phyloP scores from a whole-genome alignment of 2,329 filamentous ascomycete species.

The Didymella segeticola region DNA sequence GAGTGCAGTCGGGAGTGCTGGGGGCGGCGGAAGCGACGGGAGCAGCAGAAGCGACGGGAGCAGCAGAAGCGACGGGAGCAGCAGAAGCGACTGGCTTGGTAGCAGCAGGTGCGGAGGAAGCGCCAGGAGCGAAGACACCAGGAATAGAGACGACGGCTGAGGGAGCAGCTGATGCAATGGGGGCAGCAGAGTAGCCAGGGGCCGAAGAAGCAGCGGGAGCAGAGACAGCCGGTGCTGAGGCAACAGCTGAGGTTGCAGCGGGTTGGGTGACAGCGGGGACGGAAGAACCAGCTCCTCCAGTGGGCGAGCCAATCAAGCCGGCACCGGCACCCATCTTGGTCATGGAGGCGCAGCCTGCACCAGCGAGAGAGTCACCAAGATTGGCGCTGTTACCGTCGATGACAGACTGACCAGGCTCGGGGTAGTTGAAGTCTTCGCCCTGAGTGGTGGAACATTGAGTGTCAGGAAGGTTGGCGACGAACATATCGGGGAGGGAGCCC shows the following conservation, averaged over 20 bases:
- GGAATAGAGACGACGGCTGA: constrained; percentile 10
- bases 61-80: constrained; percentile 22
- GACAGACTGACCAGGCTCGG: constrained; percentile 66
- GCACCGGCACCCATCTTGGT: constrained; percentile 41
- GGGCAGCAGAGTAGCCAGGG: constrained; percentile 9
- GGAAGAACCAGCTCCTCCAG: constrained; percentile 11
- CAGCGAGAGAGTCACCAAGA: constrained; percentile 39
- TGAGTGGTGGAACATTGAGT: constrained; percentile 64
- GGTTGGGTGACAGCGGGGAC: constrained; percentile 10
- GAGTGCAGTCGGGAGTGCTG: constrained; percentile 28
- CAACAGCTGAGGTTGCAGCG: constrained; percentile 8
- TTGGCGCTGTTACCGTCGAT: constrained; percentile 43
- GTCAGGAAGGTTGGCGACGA: constrained; percentile 70
- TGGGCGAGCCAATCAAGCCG: constrained; percentile 37
- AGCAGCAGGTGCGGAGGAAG: constrained; percentile 33
- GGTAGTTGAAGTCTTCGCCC: constrained; percentile 67
- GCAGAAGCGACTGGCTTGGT: constrained; percentile 2
- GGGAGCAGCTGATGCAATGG: constrained; percentile 14
- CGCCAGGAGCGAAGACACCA: constrained; percentile 32
- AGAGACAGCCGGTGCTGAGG: constrained; percentile 6
- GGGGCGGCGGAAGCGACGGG: constrained; percentile 12
- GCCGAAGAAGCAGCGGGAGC: constrained; percentile 8
- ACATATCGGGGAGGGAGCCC: constrained; percentile 73
- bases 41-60: constrained; percentile 20
- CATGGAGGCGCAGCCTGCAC: constrained; percentile 39